Conservation (phyloP, 257 asterid genomes). For the Hygrophila difformis region DNA sequence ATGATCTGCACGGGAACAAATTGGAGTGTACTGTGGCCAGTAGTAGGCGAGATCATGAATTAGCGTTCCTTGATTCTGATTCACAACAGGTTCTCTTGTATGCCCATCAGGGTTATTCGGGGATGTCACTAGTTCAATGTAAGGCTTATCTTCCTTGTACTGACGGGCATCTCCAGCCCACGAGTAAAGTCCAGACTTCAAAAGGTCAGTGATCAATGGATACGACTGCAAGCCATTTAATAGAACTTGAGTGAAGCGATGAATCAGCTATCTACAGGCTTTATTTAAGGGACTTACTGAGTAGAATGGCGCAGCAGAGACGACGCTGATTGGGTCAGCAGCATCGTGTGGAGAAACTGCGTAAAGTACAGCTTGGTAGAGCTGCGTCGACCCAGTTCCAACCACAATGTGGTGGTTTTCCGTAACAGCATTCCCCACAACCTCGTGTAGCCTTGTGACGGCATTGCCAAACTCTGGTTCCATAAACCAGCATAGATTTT, state of each 20-base stretch:
- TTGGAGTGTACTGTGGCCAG: slow-evolving; percentile 90
- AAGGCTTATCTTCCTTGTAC: slow-evolving; percentile 46
- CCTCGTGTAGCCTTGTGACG: slow-evolving; percentile 52
- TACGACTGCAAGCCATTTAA: slow-evolving; percentile 50
- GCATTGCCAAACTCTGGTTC: slow-evolving; percentile 66
- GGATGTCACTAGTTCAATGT: slow-evolving; percentile 76
- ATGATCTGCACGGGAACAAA: slow-evolving; percentile 56
- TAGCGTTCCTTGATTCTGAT: slow-evolving; percentile 41
- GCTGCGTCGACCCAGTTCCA: slow-evolving; percentile 93
- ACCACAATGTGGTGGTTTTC: slow-evolving; percentile 70
- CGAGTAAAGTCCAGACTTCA: slow-evolving; percentile 75
- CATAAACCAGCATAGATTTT: slow-evolving; percentile 73
- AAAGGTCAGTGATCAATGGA: slow-evolving; percentile 64
- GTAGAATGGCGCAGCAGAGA: slow-evolving; percentile 89
- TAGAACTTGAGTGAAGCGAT: too few species aligned
- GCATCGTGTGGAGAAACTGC: slow-evolving; percentile 59
- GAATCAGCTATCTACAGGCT: neutral
- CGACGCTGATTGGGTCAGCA: slow-evolving; percentile 61
- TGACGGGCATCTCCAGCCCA: slow-evolving; percentile 81
- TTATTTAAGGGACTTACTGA: slow-evolving; percentile 38
- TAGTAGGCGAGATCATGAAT: slow-evolving; percentile 86
- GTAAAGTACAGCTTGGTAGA: slow-evolving; percentile 72
- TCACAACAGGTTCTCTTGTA: slow-evolving; percentile 63
- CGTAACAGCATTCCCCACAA: slow-evolving; percentile 73
- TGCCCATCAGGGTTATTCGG: slow-evolving; percentile 96